These are phyloP conservation scores for Zostera marina DNA, from an alignment of 116 monocot species.

Conservation along the genomic window DNA sequence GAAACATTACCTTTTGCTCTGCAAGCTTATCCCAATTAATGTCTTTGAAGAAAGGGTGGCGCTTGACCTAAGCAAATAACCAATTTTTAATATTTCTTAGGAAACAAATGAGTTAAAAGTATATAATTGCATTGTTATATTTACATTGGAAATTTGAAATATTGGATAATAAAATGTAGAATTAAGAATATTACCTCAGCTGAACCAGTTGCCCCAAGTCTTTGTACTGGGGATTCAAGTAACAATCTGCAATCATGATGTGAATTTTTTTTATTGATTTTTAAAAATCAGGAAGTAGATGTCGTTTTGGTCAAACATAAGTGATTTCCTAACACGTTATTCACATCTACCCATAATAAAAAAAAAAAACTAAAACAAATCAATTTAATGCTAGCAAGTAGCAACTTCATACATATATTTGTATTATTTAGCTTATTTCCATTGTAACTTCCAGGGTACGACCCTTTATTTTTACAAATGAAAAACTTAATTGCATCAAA, in stretches of 20 bases:
- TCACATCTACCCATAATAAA: no score
- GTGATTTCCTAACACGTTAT: no score
- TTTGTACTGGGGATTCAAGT: conserved; percentile 72
- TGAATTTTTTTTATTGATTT: no score
- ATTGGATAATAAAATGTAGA: not conserved
- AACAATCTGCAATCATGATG: conserved; percentile 38
- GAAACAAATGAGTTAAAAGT: not conserved
- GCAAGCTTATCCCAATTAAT: conserved; percentile 95
- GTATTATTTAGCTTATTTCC: no score
- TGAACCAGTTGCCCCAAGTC: conserved; percentile 89
- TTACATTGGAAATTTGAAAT: not conserved
- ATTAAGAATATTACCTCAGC: conserved; percentile 62
- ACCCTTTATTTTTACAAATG: no score
- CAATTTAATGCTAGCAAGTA: no score
- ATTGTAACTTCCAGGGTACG: no score
- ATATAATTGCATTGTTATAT: not conserved
- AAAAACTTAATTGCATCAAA: no score
- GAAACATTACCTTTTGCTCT: conserved; percentile 46
- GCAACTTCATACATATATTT: no score
- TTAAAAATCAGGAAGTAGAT: no score
- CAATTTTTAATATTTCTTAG: conserved; percentile 8
- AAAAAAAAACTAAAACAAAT: not conserved
- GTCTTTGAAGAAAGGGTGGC: conserved; percentile 73
- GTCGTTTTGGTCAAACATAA: no score
- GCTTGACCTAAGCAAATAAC: conserved; percentile 58